Base-by-base conservation (phyloP, 352 stramenopile species). In the Pythium dissotocum region DNA sequence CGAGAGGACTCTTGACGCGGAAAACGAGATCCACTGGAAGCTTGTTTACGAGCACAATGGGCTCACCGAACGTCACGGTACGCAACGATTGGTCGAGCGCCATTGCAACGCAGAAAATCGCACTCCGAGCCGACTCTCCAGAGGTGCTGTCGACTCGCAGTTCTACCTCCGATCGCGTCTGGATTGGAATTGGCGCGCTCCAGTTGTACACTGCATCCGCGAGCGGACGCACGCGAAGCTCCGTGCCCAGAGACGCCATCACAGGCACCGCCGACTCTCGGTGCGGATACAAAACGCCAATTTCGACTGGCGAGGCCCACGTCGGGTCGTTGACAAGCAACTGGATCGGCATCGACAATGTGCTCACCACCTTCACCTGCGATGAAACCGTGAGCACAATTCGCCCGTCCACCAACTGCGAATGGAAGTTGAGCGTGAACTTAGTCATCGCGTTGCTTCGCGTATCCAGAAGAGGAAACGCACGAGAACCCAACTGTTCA, bases 251-350 rank as follows among this genome's bases (percentile, higher is more conserved):
- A 8, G 87, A 91, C 1, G 89, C 67, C 44, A 92, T 67, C 28
- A 95, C 75, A 12, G 87, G 87, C 8, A 95, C 75, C 3, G 86
- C 83, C 1, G 82, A 90, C 38, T 90, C 83, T 68, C 83, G 73
- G 13, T 77, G 71, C 12, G 84, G 74, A 24, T 82, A 72, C 18
- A 95, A 63, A 13, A 85, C 67, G 2, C 85, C 85, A 53, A 95
- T 86, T 58, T 91, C 85, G 2, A 94, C 82, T 13, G 87, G 87
- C 12, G 79, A 70, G 5, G 76, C 68, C 87, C 87, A 95, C 40
- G 82, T 82, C 59, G 87, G 86, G 63, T 94, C 86, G 42, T 95
- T 92, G 26, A 93, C 84, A 4, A 95, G 82, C 21, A 95, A 63
- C 53, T 91, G 80, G 21, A 95, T 76, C 8, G 84, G 77, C 65